A percentile compares a stretch with the other conserved stretches of the same genome.
Conservation (phyloP, 2,329 filamentous ascomycete species). For the Falciphora oryzae region DNA sequence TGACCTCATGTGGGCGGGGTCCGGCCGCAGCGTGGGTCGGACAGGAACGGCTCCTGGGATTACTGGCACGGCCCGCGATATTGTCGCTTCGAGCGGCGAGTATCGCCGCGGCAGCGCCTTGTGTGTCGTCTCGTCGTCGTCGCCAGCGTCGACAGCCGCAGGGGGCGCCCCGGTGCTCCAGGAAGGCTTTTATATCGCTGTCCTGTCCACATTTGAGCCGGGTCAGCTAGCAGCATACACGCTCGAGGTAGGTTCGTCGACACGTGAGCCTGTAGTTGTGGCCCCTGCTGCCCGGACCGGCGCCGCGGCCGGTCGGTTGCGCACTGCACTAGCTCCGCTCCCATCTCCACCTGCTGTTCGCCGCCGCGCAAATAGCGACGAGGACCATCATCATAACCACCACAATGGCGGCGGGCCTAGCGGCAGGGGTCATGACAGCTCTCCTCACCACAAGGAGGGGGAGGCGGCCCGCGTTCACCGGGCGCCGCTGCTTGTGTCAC, state of each 20-base stretch:
- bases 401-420: neutral
- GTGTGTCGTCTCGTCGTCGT: constrained; percentile 43
- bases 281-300: constrained; percentile 49
- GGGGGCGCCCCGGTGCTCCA: constrained; percentile 41
- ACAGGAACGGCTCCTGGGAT: constrained; percentile 48
- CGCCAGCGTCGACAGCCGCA: constrained; percentile 1
- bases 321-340: constrained; percentile 52
- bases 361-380: neutral
- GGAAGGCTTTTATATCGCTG: constrained; percentile 74
- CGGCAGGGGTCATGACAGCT: neutral
- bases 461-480: constrained; percentile 29
- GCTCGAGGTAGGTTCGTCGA: constrained; percentile 59
- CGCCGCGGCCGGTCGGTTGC: constrained; percentile 70
- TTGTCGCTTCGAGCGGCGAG: constrained; percentile 79
- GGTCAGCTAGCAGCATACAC: constrained; percentile 70
- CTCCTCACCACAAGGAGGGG: neutral
- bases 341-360: constrained; percentile 14
- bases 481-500: constrained; percentile 31
- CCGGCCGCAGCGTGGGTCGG: constrained; percentile 32
- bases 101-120: constrained; percentile 77
- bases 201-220: constrained; percentile 85
- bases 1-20: constrained; percentile 70
- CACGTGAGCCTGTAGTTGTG: constrained; percentile 49
- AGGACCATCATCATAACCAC: constrained; percentile 7
- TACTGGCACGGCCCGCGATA: constrained; percentile 52